Base-by-base conservation (phyloP, 148 eudicot genomes). In the Chenopodium berlandieri region DNA sequence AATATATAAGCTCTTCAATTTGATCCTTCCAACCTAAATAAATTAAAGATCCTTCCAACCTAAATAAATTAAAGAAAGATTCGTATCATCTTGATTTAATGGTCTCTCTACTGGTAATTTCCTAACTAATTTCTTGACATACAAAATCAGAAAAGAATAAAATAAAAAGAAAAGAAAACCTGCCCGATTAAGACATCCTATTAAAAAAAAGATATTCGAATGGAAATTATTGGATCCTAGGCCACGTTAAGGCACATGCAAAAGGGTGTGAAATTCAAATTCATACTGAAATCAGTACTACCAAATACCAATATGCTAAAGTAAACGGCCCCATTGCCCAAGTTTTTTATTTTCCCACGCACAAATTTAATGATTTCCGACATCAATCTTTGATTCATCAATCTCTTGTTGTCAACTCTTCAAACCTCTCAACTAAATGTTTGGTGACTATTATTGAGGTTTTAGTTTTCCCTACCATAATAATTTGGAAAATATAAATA, bases 171-270 rank as follows among this genome's bases (percentile, higher is more conserved):
- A 47, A 48, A 12, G 12, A 5, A 27, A 5, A 50, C 25, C 16
- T 66, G n/a, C 65, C 60, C 22, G 77, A 56, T 32, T 78, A 44
- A 5, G 71, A 69, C 56, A 70, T n/a, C 25, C 2, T 5, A 25
- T 9, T 25, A 62, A 27, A 40, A 73, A 37, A 40, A 40, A 40
- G 13, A 67, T 46, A 63, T 69, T 70, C 27, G 19, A 71, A 4
- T 27, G 73, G 69, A 50, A 82, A 76, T 77, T 30, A 62, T 77
- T 70, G 76, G 80, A 82, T 22, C 54, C 32, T 44, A 31, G 46
- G 65, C 73, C 85, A 82, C 79, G 85, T 82, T 82, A 82, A 44
- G 71, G 52, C 84, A 82, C 84, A 82, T 82, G 84, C 75, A 58
- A 64, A 0, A 60, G 76, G 76, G 44, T 40, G 44, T 40, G 44